Evolutionary conservation across 371 early-diverging fungal genomes (phyloP), one percentile per base, ranked within the genome.

Genomic region (Batkoa obscura): DNA sequence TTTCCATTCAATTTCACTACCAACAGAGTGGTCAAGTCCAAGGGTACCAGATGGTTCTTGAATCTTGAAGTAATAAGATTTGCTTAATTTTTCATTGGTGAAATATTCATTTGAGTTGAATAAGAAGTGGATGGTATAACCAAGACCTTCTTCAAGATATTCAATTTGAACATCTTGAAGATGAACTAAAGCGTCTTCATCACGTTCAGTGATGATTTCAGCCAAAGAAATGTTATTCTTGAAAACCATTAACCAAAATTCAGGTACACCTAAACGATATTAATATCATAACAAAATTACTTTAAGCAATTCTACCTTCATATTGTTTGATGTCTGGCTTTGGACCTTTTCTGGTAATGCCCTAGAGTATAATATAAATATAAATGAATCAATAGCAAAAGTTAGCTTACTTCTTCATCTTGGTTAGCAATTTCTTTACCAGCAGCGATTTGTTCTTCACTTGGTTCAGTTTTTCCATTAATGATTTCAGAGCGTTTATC

Each of bases 231-330:
- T 76, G 71, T 87, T 75, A 69, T 81, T 88, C 71, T 84, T 82
- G 64, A 96, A 70, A 38, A 78, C 72, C 17, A 88, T 88, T 42
- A 90, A 72, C 97, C 97, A 96, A 78, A 96, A 96, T 59, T 82
- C 79, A 58, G 84, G 85, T 43, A 86, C 74, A 59, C 84, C 87
- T 55, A 59, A 59, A 54, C 51, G 56, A 33, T 57, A 59, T 13
- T 60, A 55, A 30, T 56, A 56, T 30, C 39, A 54, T 2, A 31
- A 31, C n/a, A 5, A 17, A 3, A 32, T 5, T 32, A 6, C 2
- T 31, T 32, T 9, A 5, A 31, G 4, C 33, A 33, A 32, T 2
- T 32, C 23, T 48, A 48, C 49, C 49, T 31, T 31, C 23, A 23
- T 32, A 8, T 9, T 9, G 17, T n/a, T 72, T 70, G 15, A 61